Evolutionary conservation across 192 early-diverging fungal species (phyloP), one percentile per base, ranked within the genome.

Genomic region (Thoreauomyces humboldtii): DNA sequence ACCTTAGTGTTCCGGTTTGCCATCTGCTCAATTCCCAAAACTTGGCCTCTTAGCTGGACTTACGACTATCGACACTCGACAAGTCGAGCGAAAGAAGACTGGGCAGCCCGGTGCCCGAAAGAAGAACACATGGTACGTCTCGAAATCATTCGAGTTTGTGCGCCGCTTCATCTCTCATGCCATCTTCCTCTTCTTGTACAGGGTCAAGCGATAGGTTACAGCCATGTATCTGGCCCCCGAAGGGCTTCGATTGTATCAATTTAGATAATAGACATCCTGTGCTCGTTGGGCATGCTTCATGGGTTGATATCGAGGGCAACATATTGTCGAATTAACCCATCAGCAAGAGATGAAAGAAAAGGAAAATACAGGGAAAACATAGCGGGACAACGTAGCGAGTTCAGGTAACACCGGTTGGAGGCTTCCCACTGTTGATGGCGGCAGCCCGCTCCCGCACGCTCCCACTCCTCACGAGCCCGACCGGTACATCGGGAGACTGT

Each of bases 71-170:
- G 76, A 81, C 46, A 59, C 56, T 9, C 58, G 79, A 50, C 83
- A 84, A 56, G 93, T 95, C 22, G 95, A 98, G 74, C 85, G 93
- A 61, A 98, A 98, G 77, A 98, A 98, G 90, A 90, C 93, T 33
- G 92, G 92, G 55, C 91, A 94, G 72, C 88, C 88, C 25, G 91
- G 91, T 80, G 92, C 93, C n/a, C 85, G 95, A 67, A 91, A 91
- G 74, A 89, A 87, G 78, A 90, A 89, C 75, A 90, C 89, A 19
- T 94, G 92, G 87, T 81, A n/a, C n/a, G n/a, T n/a, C n/a, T n/a
- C n/a, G n/a, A n/a, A n/a, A n/a, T n/a, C n/a, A n/a, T n/a, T n/a
- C n/a, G n/a, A n/a, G n/a, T n/a, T n/a, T n/a, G 22, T 17, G 53
- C 5, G 6, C 5, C 31, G 31, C 25, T 17, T 24, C 47, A n/a